Conservation (phyloP, 208 protist species). For the Vickermania spadyakhi region DNA sequence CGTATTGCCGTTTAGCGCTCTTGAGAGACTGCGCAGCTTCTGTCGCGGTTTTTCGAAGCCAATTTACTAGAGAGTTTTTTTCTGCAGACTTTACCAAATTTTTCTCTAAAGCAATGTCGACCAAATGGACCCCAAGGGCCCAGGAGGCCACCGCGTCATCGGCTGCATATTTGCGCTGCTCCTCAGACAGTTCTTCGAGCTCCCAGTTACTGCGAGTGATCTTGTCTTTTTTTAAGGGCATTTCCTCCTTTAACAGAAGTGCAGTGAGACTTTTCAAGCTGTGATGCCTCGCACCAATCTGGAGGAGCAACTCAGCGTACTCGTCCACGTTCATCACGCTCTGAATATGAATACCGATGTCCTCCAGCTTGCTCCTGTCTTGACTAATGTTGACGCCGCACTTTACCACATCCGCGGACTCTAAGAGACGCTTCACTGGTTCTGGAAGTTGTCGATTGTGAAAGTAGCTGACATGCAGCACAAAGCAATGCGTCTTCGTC, state of each 20-base stretch:
- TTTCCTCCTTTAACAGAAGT: conserved; percentile 12
- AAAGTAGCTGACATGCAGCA: conserved; percentile 49
- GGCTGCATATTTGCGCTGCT: conserved; percentile 27
- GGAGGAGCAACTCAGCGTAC: conserved; percentile 16
- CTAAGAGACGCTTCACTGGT: conserved; percentile 13
- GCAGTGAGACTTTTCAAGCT: conserved; percentile 22
- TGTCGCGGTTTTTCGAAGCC: conserved; percentile 9
- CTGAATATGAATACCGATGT: conserved; percentile 17
- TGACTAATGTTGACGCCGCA: conserved; percentile 36
- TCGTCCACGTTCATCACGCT: conserved; percentile 27
- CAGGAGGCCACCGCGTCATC: conserved; percentile 50
- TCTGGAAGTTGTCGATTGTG: conserved; percentile 16
- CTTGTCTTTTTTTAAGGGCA: conserved; percentile 18
- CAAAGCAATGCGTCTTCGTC: conserved; percentile 46
- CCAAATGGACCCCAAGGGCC: conserved; percentile 17
- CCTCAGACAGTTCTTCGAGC: conserved; percentile 12
- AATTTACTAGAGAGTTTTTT: conserved; percentile 7
- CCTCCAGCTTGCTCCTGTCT: conserved; percentile 25
- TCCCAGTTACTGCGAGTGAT: conserved; percentile 57
- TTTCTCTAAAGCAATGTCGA: conserved; percentile 11
- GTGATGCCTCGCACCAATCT: conserved; percentile 8
- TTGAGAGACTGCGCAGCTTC: conserved; percentile 16
- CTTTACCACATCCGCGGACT: conserved; percentile 24
- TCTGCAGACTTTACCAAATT: neutral
- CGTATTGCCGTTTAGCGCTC: neutral